phyloP scores from a whole-genome alignment of 768 basidiomycete genomes.

The Boletellus emodensis region DNA sequence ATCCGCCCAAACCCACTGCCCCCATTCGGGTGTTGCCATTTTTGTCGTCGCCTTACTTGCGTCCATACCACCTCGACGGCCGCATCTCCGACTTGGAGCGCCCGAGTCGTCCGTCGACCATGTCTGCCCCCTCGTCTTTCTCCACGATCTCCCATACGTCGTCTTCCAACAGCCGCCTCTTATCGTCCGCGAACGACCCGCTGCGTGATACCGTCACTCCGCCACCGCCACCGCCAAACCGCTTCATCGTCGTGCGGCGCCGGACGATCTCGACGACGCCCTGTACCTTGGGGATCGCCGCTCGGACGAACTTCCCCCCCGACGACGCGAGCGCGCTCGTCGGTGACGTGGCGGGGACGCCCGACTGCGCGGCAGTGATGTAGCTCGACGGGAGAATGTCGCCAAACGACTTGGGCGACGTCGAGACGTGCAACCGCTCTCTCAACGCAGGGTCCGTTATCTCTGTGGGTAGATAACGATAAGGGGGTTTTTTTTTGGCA shows the following conservation, averaged over 20 bases:
- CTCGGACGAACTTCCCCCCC: slow-evolving; percentile 30
- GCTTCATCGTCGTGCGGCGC: slow-evolving; percentile 16
- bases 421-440: slow-evolving; percentile 13
- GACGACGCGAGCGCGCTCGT: slow-evolving; percentile 11
- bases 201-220: slow-evolving; percentile 5
- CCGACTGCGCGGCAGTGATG: slow-evolving; percentile 37
- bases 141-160: slow-evolving; percentile 13
- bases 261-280: slow-evolving; percentile 31
- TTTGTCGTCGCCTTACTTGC: slow-evolving; percentile 9
- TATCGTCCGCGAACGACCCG: slow-evolving; percentile 17
- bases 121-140: slow-evolving; percentile 2
- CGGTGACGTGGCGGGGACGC: slow-evolving; percentile 11
- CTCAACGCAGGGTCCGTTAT: slow-evolving; percentile 23
- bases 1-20: too few relatives aligned
- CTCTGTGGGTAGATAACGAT: slow-evolving; percentile 11
- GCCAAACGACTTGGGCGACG: slow-evolving; percentile 37
- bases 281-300: slow-evolving; percentile 39
- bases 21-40: too few relatives aligned
- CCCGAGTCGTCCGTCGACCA: slow-evolving; percentile 1
- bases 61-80: slow-evolving; percentile 16
- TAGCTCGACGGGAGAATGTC: slow-evolving; percentile 45
- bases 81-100: slow-evolving; percentile 28
- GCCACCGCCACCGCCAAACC: neutral
- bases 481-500: too few relatives aligned
- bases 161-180: slow-evolving; percentile 18